Base-by-base conservation (phyloP, 495 filamentous ascomycete genomes). In the Choiromyces venosus region DNA sequence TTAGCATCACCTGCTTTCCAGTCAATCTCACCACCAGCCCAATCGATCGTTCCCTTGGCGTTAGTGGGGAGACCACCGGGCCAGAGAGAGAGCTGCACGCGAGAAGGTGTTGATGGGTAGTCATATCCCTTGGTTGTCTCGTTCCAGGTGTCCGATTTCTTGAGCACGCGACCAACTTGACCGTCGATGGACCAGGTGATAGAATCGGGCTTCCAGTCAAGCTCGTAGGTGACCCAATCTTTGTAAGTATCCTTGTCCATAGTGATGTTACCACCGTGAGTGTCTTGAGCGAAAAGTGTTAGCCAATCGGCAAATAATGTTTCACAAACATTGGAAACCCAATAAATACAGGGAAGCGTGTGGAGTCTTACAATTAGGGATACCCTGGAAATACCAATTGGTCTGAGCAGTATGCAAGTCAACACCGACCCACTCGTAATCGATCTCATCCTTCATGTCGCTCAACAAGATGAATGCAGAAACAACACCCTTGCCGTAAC, bases 401-500 rank as follows among this genome's bases (percentile, higher is more conserved):
- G 92, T 93, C 85, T 99, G 93, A 29, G 90, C 91, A 68, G 86
- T 86, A 29, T 85, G 79, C 80, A 97, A 83, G 76, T 97, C 91
- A 66, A 87, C 86, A 71, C 95, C 95, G 70, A 99, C 88, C 81
- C 89, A 99, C 84, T 99, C 95, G 81, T 91, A 97, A 83, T 99
- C 95, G 80, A 99, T 96, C 82, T 99, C 95, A 80, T 99, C 95
- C 85, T 97, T 96, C 79, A 95, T 91, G 81, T 98, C 95, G 40
- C 90, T 91, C 78, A 97, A 87, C 76, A 98, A 85, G 82, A 99
- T 98, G 82, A 99, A 99, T 19, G 94, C 95, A 33, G 93, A 93
- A 7, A 99, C 93, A 40, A 98, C 95, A 85, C 95, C 95, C 38
- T 84, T 82, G 64, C 93, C 94, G 78, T 91, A 88, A 72, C 90